A percentile compares a stretch with the other conserved stretches of the same genome.
phyloP scores from a whole-genome alignment of 2,329 filamentous ascomycete species.

The Epichloe gansuensis region DNA sequence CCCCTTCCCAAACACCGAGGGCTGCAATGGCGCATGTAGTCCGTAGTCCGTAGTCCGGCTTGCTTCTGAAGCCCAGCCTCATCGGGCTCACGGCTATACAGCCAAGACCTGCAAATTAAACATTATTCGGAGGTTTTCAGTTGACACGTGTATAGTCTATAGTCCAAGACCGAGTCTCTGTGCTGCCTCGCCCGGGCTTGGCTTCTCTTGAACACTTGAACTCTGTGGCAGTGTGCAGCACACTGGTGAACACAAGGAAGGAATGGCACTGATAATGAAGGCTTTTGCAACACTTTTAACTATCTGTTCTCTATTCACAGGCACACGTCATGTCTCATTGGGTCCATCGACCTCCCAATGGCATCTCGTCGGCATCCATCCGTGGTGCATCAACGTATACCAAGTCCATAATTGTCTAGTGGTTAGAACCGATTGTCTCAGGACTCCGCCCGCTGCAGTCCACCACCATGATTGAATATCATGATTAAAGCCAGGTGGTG shows the following conservation, averaged over 20 bases:
- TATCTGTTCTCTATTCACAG: background rate
- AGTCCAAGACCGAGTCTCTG: background rate
- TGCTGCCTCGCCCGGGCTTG: background rate
- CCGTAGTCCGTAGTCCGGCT: background rate
- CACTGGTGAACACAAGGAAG: background rate
- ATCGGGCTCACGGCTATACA: background rate
- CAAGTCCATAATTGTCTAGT: background rate
- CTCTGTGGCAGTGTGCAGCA: too few relatives aligned
- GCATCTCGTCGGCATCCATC: background rate
- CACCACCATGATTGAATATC: background rate
- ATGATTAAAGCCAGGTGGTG: background rate
- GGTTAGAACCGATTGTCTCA: background rate
- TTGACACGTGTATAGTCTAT: background rate
- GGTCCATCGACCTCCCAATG: background rate
- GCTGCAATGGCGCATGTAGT: background rate
- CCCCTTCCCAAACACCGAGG: background rate
- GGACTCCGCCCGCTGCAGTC: background rate
- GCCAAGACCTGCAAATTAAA: conserved; percentile 2
- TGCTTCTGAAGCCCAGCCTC: background rate
- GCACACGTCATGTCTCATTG: background rate
- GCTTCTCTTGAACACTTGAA: background rate
- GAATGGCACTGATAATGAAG: background rate
- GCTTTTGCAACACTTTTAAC: background rate
- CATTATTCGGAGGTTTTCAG: background rate
- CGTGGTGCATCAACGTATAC: background rate